Base-by-base conservation (phyloP, 768 basidiomycete genomes). In the Lentinula sp. region DNA sequence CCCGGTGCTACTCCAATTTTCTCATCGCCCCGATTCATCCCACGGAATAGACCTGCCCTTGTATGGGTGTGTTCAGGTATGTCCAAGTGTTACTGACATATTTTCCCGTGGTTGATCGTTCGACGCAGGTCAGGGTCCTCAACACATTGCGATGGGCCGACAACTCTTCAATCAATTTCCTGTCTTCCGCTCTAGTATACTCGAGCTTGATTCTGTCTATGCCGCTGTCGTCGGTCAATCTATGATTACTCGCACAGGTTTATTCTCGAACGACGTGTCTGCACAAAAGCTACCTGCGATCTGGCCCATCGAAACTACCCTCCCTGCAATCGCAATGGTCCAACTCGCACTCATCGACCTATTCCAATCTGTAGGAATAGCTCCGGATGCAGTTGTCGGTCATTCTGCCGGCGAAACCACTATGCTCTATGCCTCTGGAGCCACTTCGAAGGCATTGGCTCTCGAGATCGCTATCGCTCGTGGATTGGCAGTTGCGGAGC, bases 401-500 rank as follows among this genome's bases (percentile, higher is more conserved):
- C 79, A 81, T 65, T 81, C 80, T n/a, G 78, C 79, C 13, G 80
- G 80, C 10, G 80, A 81, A 63, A 77, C 78, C 0, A 75, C 76
- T 0, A 53, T 80, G 18, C 61, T 81, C 33, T 60, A 60, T 42
- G 59, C 59, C 6, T 51, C 49, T 52, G 59, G 59, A 12, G 77
- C 80, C 4, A 73, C 67, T 2, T 65, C 76, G 0, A 73, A 74
- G 53, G 71, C 69, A 0, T 70, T 78, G 72, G 79, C 77, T 2
- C 55, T 81, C 36, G 77, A 80, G 63, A 62, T 81, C 6, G 73
- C 79, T 1, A 75, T 81, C 52, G 74, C 73, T 45, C 75, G 79
- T 18, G 77, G 77, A n/a, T 59, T 62, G 33, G 72, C 75, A 48
- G 32, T 50, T 51, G 12, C 58, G 52, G 55, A 46, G 50, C 43